Conservation (phyloP, 345 rosid species). For the Clausena lansium region DNA sequence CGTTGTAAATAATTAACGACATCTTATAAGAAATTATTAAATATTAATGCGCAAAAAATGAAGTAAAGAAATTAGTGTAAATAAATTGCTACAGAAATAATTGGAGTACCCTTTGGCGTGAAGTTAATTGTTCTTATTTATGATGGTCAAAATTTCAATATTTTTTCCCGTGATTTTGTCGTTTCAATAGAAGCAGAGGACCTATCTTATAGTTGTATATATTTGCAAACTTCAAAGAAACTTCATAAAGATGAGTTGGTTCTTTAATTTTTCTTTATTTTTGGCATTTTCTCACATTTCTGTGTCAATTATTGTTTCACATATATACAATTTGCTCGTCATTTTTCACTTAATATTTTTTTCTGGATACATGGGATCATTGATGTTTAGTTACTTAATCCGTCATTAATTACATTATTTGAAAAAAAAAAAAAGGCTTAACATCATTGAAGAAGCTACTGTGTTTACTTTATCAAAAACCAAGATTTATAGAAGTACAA, state of each 20-base stretch:
- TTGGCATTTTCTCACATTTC: conserved; percentile 35
- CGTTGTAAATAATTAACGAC: no score
- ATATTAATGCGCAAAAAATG: no score
- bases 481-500: no score
- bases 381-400: no score
- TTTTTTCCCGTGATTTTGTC: neutral
- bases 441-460: no score
- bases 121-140: neutral
- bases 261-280: conserved; percentile 22
- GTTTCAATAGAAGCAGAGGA: neutral
- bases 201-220: neutral
- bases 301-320: neutral
- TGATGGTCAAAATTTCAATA: neutral
- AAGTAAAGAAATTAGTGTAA: no score
- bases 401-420: no score
- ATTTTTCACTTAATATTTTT: neutral
- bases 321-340: neutral
- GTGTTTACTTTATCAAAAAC: no score
- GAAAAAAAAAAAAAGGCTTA: no score
- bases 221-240: conserved; percentile 14
- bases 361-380: neutral
- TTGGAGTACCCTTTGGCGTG: no score
- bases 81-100: no score
- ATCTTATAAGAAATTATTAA: no score
- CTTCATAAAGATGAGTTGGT: conserved; percentile 3